phyloP scores from a whole-genome alignment of 176 grass and related monocot genomes.

The Stipa capillata region DNA sequence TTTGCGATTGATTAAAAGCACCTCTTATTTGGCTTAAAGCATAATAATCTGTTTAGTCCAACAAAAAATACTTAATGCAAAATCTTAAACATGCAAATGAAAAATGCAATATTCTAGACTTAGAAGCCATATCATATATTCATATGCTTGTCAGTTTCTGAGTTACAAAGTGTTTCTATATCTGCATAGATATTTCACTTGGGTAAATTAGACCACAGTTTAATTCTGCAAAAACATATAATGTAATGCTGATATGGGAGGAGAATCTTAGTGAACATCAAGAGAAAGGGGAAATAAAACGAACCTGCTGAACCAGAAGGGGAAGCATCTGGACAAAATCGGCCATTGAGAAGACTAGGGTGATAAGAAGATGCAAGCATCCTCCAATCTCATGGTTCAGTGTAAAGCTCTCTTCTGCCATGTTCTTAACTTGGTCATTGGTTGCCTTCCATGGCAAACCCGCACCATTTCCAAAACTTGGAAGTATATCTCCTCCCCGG shows the following conservation, averaged over 20 bases:
- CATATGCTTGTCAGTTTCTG: neutral
- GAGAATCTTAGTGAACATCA: neutral
- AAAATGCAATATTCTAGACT: neutral
- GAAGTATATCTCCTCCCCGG: slow-evolving; percentile 68
- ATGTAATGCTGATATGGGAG: neutral
- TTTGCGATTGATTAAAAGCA: neutral
- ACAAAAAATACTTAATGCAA: neutral
- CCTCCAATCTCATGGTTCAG: slow-evolving; percentile 70
- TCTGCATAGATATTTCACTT: slow-evolving; percentile 15
- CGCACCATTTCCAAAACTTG: slow-evolving; percentile 91
- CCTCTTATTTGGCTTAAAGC: neutral
- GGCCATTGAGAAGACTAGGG: slow-evolving; percentile 70
- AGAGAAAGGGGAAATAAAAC: neutral
- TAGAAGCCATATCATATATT: neutral
- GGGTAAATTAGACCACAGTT: neutral
- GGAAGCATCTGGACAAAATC: slow-evolving; percentile 93
- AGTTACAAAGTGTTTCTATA: neutral
- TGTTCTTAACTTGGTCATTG: slow-evolving; percentile 51
- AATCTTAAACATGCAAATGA: neutral
- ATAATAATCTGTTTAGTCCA: neutral
- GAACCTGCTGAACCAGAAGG: slow-evolving; percentile 93
- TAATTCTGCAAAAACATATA: slow-evolving; percentile 6
- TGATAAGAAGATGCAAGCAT: slow-evolving; percentile 91
- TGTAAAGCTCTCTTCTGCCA: slow-evolving; percentile 54
- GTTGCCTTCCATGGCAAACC: slow-evolving; percentile 80